These are phyloP conservation scores for Emergomyces pasteurianus DNA, from an alignment of 2,329 filamentous ascomycete species.

Conservation along the genomic window DNA sequence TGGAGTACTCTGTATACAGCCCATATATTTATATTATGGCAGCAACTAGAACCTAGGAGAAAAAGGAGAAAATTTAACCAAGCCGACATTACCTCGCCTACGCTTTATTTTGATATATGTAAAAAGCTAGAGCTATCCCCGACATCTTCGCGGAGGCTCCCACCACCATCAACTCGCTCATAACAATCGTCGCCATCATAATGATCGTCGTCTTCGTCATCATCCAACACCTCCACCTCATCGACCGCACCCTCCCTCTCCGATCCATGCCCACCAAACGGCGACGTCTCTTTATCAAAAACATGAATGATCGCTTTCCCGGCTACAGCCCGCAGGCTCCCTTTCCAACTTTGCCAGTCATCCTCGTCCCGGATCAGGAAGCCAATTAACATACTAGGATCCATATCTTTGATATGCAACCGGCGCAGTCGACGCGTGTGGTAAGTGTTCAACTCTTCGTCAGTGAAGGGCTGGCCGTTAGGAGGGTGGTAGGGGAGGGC, in stretches of 20 bases:
- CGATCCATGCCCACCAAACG: constrained; percentile 35
- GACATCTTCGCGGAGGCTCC: background rate
- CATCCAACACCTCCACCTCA: constrained; percentile 80
- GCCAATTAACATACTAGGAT: constrained; percentile 93
- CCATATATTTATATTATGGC: too few species aligned
- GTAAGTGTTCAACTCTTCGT: constrained; percentile 67
- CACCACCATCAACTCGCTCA: constrained; percentile 9
- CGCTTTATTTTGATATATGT: background rate
- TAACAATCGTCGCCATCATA: constrained; percentile 9
- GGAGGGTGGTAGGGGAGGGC: constrained; percentile 51
- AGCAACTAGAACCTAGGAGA: too few species aligned
- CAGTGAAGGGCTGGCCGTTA: constrained; percentile 38
- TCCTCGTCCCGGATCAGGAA: constrained; percentile 73
- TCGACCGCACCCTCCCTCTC: constrained; percentile 68
- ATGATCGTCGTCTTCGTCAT: constrained; percentile 36
- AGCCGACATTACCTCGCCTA: background rate
- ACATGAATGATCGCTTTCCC: constrained; percentile 82
- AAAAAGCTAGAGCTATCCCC: background rate
- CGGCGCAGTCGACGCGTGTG: constrained; percentile 77
- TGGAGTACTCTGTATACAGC: too few species aligned
- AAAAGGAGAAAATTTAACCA: too few species aligned
- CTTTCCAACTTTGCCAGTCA: constrained; percentile 77
- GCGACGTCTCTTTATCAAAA: constrained; percentile 50
- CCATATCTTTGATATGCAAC: constrained; percentile 82
- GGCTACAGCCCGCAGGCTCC: constrained; percentile 54